Evolutionary conservation across 1,284 basidiomycete species (phyloP).

Genomic region (Ganoderma sinense): DNA sequence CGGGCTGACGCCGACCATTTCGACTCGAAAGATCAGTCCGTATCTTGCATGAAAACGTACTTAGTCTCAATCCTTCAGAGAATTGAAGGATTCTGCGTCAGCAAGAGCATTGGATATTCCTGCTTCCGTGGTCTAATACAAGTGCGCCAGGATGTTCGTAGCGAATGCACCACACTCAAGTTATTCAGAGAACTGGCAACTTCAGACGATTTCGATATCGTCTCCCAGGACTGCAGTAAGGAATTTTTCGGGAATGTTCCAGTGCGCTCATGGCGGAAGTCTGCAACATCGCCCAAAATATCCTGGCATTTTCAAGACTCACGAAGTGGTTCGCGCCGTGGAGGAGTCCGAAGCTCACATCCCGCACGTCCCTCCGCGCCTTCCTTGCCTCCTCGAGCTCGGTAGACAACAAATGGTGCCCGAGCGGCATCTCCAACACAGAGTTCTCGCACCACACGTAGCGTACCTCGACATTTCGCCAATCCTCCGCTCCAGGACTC

Average conservation of each 20-base stretch:
- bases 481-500: not conserved
- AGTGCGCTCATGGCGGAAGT: not conserved
- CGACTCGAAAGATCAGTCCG: too few species aligned
- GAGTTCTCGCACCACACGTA: conserved; percentile 19
- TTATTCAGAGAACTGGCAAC: too few species aligned
- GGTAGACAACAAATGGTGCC: conserved; percentile 1
- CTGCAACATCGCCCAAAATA: not conserved
- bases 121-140: not conserved
- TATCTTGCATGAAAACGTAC: too few species aligned
- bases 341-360: conserved; percentile 12
- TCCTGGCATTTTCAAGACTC: not conserved
- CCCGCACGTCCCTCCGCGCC: conserved; percentile 12
- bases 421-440: conserved; percentile 20
- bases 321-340: conserved; percentile 31
- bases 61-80: too few species aligned
- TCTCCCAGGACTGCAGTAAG: not conserved
- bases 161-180: too few species aligned
- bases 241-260: not conserved
- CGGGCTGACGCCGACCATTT: not conserved
- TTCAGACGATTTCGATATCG: not conserved
- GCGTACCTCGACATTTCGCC: conserved; percentile 7
- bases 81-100: too few species aligned
- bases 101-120: too few species aligned
- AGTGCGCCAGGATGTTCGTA: not conserved
- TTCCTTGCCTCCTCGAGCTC: conserved; percentile 6